Conservation (phyloP, 768 basidiomycete species). For the Brasilioporus rufonigricans region DNA sequence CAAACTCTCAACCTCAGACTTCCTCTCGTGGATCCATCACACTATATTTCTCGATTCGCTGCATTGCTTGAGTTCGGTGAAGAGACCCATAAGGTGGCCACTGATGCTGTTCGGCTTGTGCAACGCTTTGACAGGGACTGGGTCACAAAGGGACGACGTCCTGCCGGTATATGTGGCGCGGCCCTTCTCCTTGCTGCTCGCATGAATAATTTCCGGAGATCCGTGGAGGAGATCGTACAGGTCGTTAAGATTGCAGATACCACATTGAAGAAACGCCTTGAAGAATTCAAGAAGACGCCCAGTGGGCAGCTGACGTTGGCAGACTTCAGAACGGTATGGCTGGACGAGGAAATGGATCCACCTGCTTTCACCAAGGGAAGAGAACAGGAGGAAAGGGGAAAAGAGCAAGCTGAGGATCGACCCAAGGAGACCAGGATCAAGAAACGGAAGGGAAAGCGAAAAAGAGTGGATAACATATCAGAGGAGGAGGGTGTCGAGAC, state of each 20-base stretch:
- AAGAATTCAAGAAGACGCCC: slow-evolving; percentile 91
- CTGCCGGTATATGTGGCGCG: slow-evolving; percentile 97
- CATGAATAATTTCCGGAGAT: slow-evolving; percentile 96
- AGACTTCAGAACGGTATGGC: slow-evolving; percentile 88
- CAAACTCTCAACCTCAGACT: slow-evolving; percentile 81
- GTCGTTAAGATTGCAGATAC: slow-evolving; percentile 99
- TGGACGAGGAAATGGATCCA: slow-evolving; percentile 90
- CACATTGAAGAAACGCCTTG: slow-evolving; percentile 87
- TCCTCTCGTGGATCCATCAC: slow-evolving; percentile 91
- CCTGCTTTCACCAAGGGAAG: slow-evolving; percentile 82
- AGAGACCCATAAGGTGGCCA: slow-evolving; percentile 86
- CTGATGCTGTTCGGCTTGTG: slow-evolving; percentile 91
- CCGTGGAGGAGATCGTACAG: slow-evolving; percentile 94
- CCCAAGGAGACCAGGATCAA: slow-evolving; percentile 26
- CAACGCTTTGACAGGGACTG: slow-evolving; percentile 94
- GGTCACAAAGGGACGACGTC: slow-evolving; percentile 94
- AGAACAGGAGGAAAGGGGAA: slow-evolving; percentile 63
- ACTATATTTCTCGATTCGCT: slow-evolving; percentile 95
- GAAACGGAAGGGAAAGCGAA: slow-evolving; percentile 38
- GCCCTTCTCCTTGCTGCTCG: slow-evolving; percentile 92
- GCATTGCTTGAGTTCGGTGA: slow-evolving; percentile 95
- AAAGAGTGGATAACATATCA: slow-evolving; percentile 40
- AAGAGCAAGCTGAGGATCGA: slow-evolving; percentile 37
- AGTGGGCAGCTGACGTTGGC: slow-evolving; percentile 82
- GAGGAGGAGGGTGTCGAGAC: slow-evolving; percentile 27